phyloP scores from a whole-genome alignment of 805 yeast species.

The Priceomyces medius region DNA sequence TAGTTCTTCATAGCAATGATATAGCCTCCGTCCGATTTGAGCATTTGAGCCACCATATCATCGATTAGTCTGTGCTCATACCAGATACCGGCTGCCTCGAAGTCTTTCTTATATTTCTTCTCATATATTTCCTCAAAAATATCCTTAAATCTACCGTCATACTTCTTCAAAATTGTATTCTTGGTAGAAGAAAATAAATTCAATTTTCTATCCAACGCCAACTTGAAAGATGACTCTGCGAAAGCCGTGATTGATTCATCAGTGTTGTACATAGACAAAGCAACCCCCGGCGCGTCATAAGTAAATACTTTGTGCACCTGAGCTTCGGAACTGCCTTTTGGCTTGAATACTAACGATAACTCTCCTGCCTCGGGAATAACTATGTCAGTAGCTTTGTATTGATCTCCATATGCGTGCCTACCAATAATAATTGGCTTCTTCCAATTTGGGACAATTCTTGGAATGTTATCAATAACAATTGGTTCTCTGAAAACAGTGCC shows the following conservation, averaged over 20 bases:
- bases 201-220: conserved; percentile 76
- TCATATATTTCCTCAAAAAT: conserved; percentile 82
- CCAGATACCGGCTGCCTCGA: conserved; percentile 85
- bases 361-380: conserved; percentile 79
- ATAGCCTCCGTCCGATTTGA: conserved; percentile 92
- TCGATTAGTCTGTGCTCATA: conserved; percentile 95
- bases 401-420: conserved; percentile 97
- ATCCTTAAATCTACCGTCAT: conserved; percentile 95
- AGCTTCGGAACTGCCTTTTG: conserved; percentile 58
- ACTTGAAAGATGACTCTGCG: conserved; percentile 88
- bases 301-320: conserved; percentile 62
- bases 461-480: conserved; percentile 84
- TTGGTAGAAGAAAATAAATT: conserved; percentile 88
- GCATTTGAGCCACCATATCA: conserved; percentile 99
- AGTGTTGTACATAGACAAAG: conserved; percentile 93
- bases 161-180: conserved; percentile 89
- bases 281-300: conserved; percentile 74
- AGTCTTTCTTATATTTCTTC: conserved; percentile 60
- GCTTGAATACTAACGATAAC: conserved; percentile 73
- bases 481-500: conserved; percentile 98
- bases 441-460: conserved; percentile 89
- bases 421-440: conserved; percentile 94
- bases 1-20: conserved; percentile 96
- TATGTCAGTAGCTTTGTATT: conserved; percentile 88
- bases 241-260: conserved; percentile 86